These are phyloP conservation scores for Psilocybe subaeruginosa DNA, from an alignment of 768 basidiomycete genomes.

Conservation along the genomic window DNA sequence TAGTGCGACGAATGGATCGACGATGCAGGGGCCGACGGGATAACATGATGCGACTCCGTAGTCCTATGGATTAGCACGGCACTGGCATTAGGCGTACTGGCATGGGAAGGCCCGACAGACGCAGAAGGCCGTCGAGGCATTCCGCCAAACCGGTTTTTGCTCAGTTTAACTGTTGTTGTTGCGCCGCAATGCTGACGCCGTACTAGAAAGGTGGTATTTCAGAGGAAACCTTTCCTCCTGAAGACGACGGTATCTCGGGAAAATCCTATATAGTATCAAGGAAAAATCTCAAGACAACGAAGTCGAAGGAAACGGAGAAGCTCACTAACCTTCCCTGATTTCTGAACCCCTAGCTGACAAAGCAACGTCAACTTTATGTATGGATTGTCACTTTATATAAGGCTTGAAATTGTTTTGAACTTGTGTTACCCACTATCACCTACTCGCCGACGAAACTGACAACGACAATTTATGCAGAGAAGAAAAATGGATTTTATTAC, in stretches of 20 bases:
- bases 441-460: not conserved
- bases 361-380: not conserved
- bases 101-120: constrained; percentile 41
- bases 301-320: constrained; percentile 18
- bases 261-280: constrained; percentile 3
- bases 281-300: constrained; percentile 28
- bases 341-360: constrained; percentile 9
- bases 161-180: constrained; percentile 1
- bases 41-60: constrained; percentile 60
- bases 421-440: not conserved
- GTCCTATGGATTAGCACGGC: constrained; percentile 59
- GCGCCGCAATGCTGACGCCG: not conserved
- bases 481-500: not conserved
- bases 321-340: not conserved
- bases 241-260: constrained; percentile 13
- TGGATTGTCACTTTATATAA: too few relatives aligned
- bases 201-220: not conserved
- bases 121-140: constrained; percentile 69
- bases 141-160: constrained; percentile 10
- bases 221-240: constrained; percentile 11
- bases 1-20: constrained; percentile 4
- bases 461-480: not conserved
- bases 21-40: constrained; percentile 19
- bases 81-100: constrained; percentile 31
- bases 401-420: not conserved